These are phyloP conservation scores for Corniculantispora saksenae DNA, from an alignment of 2,329 filamentous ascomycete species.

Conservation along the genomic window DNA sequence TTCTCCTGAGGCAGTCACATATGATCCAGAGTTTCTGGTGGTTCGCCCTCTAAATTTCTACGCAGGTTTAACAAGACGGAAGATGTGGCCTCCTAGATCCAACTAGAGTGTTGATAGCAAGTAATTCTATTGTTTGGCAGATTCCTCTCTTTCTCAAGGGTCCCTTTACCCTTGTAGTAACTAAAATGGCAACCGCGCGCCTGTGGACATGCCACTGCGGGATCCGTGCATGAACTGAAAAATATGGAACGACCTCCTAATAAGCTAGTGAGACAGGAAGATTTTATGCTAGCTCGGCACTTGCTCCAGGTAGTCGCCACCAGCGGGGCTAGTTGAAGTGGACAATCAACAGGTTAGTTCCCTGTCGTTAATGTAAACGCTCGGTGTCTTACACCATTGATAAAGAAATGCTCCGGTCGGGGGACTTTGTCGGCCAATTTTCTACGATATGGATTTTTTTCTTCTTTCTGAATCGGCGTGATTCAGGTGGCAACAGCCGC, in stretches of 20 bases:
- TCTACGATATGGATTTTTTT: background rate
- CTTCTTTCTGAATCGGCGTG: background rate
- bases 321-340: background rate
- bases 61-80: background rate
- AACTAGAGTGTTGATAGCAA: background rate
- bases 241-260: no score
- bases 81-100: background rate
- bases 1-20: conserved; percentile 22
- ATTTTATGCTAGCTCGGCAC: no score
- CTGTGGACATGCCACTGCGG: no score
- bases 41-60: conserved; percentile 27
- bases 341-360: background rate
- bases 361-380: background rate
- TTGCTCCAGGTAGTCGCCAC: background rate
- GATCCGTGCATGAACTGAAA: no score
- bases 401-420: background rate
- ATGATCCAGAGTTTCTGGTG: conserved; percentile 26
- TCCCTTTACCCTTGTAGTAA: no score
- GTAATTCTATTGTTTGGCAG: no score
- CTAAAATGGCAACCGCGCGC: no score
- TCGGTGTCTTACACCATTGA: background rate
- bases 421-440: background rate
- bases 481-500: background rate
- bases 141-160: no score
- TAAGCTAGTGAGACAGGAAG: no score